Percentiles rank a stretch among this genome's conserved stretches.
phyloP scores from a whole-genome alignment of 805 yeast genomes.

The Komagataella pastoris region DNA sequence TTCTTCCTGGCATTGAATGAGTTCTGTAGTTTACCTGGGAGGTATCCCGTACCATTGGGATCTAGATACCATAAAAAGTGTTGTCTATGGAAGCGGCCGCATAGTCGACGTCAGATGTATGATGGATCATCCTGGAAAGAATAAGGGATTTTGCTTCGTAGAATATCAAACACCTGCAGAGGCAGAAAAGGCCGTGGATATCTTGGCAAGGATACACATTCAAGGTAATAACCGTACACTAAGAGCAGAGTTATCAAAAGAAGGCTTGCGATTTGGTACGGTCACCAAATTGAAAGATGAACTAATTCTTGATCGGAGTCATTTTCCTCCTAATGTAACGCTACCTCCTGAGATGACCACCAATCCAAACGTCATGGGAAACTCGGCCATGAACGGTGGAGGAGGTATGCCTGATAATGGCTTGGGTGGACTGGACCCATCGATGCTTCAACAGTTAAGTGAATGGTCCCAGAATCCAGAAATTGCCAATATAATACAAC shows the following conservation, averaged over 20 bases:
- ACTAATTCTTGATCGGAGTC: conserved; percentile 28
- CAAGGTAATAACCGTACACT: conserved; percentile 21
- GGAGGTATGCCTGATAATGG: background rate
- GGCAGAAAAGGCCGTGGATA: conserved; percentile 33
- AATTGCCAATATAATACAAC: conserved; percentile 18
- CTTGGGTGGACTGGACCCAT: conserved; percentile 1
- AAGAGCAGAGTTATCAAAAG: conserved; percentile 48
- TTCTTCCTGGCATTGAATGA: conserved; percentile 8
- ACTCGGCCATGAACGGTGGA: background rate
- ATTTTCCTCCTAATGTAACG: conserved; percentile 42
- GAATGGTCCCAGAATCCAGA: conserved; percentile 14
- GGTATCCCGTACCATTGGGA: conserved; percentile 65
- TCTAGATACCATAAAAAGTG: conserved; percentile 43
- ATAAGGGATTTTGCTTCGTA: conserved; percentile 56
- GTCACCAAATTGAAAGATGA: conserved; percentile 26
- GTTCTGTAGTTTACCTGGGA: conserved; percentile 38
- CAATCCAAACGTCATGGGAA: conserved; percentile 2
- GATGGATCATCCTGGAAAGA: conserved; percentile 42
- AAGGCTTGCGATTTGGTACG: conserved; percentile 31
- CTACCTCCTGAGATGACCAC: conserved; percentile 35
- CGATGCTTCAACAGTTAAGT: conserved; percentile 3
- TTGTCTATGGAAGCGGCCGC: conserved; percentile 63
- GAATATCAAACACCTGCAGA: conserved; percentile 40
- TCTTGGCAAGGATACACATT: conserved; percentile 30
- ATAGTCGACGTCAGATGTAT: conserved; percentile 56